These are phyloP conservation scores for Kluyveromyces nonfermentans DNA, from an alignment of 805 yeast species.

Conservation along the genomic window DNA sequence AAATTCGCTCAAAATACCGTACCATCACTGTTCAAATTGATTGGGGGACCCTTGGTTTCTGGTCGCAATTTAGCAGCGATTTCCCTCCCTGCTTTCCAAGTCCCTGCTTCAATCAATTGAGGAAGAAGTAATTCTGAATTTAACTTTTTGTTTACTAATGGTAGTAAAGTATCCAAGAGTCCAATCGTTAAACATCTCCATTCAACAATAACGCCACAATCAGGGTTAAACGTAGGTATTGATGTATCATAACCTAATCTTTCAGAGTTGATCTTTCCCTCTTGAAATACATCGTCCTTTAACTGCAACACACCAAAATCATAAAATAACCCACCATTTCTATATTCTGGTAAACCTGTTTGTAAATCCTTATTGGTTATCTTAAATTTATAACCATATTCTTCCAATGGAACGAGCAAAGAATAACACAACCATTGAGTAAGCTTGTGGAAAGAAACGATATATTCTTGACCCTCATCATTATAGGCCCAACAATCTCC, in stretches of 20 bases:
- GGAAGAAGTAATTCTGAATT: conserved; percentile 37
- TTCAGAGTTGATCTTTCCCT: conserved; percentile 33
- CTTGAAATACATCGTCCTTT: conserved; percentile 32
- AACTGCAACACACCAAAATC: conserved; percentile 44
- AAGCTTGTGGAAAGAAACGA: conserved; percentile 55
- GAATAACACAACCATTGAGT: conserved; percentile 65
- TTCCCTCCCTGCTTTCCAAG: conserved; percentile 58
- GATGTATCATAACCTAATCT: conserved; percentile 19
- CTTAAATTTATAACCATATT: conserved; percentile 34
- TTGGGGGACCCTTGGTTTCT: conserved; percentile 50
- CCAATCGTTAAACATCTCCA: conserved; percentile 60
- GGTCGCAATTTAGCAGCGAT: conserved; percentile 46
- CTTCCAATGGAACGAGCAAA: conserved; percentile 41
- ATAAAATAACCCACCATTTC: conserved; percentile 57
- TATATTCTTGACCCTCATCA: conserved; percentile 28
- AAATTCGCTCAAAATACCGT: conserved; percentile 41
- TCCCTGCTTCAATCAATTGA: conserved; percentile 58
- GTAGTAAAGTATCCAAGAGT: conserved; percentile 43
- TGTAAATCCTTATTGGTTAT: conserved; percentile 33
- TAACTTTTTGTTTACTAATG: conserved; percentile 40
- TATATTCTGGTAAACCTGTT: conserved; percentile 52
- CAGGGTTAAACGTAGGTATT: conserved; percentile 44
- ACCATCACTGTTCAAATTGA: conserved; percentile 52
- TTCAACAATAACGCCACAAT: conserved; percentile 53
- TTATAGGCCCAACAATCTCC: conserved; percentile 53